Evolutionary conservation across 306 rosid species (phyloP), one percentile per base, ranked within the genome.

Genomic region (Crataegus laevigata): DNA sequence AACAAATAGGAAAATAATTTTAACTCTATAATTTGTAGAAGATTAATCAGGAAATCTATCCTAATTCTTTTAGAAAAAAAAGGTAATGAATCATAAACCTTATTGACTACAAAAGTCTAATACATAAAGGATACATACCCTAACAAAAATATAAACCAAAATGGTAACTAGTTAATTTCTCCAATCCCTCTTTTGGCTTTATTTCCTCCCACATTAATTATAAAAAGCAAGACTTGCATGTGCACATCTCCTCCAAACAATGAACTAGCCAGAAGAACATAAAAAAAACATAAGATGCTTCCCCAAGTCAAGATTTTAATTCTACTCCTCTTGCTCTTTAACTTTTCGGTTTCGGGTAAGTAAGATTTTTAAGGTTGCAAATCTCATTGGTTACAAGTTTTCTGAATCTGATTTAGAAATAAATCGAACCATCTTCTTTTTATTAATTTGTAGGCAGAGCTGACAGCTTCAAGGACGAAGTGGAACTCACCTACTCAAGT

Each of bases 291-390:
- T 22, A 18, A 43, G 38, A 78, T 83, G 83, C 43, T 79, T 78
- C 77, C 84, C 73, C 75, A 66, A 21, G 58, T 80, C 81, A 83
- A 86, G 70, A 58, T 67, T 66, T 81, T 67, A 69, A 60, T 70
- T 51, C 50, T 81, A 82, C 52, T 74, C 72, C 71, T 86, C 73
- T 38, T 81, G 9, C 74, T 73, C 71, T 64, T 74, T 21, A n/a
- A 14, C 61, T 59, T 29, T 21, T 45, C 77, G 14, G 19, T 32
- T 63, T 78, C 82, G 21, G 87, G 54, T 47, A 47, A 17, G 85
- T 83, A 78, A 75, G 45, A 62, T 5, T 34, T 64, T 63, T 38
- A 28, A 5, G n/a, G 50, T 29, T n/a, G 52, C 38, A 73, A 11
- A 24, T 38, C 13, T 26, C 61, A 28, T 24, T 67, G 18, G 17